Conservation (phyloP, 306 rosid species). For the Malus sylvestris region DNA sequence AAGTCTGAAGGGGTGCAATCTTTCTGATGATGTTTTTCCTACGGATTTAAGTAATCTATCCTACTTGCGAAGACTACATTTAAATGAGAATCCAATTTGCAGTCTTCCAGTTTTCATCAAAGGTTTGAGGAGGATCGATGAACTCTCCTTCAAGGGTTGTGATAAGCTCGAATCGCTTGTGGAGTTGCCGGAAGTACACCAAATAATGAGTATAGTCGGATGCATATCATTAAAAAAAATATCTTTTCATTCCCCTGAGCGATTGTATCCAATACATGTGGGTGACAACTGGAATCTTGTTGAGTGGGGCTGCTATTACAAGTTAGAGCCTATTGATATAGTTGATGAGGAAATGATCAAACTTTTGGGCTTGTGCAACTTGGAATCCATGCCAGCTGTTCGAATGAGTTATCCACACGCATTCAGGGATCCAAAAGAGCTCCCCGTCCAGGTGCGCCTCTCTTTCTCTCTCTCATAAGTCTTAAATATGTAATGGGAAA, state of each 20-base stretch:
- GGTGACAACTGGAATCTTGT: not conserved
- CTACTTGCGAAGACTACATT: not conserved
- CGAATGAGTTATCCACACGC: rapidly evolving
- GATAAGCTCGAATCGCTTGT: not conserved
- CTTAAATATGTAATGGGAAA: too few relatives aligned
- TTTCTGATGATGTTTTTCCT: not conserved
- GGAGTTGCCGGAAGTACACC: not conserved
- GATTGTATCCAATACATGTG: too few relatives aligned
- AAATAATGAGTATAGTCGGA: too few relatives aligned
- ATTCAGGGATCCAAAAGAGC: too few relatives aligned
- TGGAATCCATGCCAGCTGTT: not conserved
- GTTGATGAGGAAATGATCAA: not conserved
- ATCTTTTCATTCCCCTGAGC: not conserved
- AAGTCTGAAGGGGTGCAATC: not conserved
- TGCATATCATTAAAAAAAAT: not conserved
- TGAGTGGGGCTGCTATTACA: rapidly evolving
- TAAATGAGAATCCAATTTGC: not conserved
- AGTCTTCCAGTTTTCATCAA: not conserved
- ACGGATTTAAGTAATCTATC: not conserved
- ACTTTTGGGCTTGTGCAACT: not conserved
- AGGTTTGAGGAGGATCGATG: not conserved
- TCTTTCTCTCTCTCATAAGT: not conserved
- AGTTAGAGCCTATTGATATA: not conserved
- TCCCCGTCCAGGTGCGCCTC: not conserved
- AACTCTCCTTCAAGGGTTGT: not conserved